These are phyloP conservation scores for Dillenia suffruticosa DNA, from an alignment of 164 flowering plant genomes.

Conservation along the genomic window DNA sequence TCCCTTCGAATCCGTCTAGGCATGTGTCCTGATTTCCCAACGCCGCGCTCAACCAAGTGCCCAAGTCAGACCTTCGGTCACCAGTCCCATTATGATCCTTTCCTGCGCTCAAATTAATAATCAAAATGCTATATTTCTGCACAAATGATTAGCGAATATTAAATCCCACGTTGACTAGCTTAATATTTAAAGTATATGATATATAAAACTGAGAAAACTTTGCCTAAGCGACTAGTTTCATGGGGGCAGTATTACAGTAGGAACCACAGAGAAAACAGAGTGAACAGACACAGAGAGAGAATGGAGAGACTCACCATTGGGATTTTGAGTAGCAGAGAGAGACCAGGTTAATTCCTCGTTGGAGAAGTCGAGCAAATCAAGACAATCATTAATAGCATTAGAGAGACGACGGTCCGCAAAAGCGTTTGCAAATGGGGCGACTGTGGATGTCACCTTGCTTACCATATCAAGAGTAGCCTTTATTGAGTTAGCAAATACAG, in stretches of 20 bases:
- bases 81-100: slow-evolving; percentile 48
- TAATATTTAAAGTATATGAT: too few species aligned
- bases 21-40: slow-evolving; percentile 79
- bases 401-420: slow-evolving; percentile 49
- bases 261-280: not conserved
- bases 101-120: slow-evolving; percentile 21
- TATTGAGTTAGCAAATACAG: slow-evolving; percentile 38
- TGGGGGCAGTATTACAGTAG: too few species aligned
- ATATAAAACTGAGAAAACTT: too few species aligned
- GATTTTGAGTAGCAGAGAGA: slow-evolving; percentile 43
- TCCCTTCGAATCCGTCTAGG: slow-evolving; percentile 78
- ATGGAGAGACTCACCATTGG: slow-evolving; percentile 27
- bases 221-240: too few species aligned
- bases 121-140: not conserved
- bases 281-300: not conserved
- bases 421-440: slow-evolving; percentile 32
- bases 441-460: slow-evolving; percentile 25
- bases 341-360: slow-evolving; percentile 56
- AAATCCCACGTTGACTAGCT: too few species aligned
- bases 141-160: too few species aligned
- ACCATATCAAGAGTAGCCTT: slow-evolving; percentile 36
- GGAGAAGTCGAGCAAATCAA: slow-evolving; percentile 76
- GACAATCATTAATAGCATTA: slow-evolving; percentile 71
- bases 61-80: slow-evolving; percentile 38
- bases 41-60: slow-evolving; percentile 79